phyloP scores from a whole-genome alignment of 2,329 filamentous ascomycete species.

The Microdochium trichocladiopsis region DNA sequence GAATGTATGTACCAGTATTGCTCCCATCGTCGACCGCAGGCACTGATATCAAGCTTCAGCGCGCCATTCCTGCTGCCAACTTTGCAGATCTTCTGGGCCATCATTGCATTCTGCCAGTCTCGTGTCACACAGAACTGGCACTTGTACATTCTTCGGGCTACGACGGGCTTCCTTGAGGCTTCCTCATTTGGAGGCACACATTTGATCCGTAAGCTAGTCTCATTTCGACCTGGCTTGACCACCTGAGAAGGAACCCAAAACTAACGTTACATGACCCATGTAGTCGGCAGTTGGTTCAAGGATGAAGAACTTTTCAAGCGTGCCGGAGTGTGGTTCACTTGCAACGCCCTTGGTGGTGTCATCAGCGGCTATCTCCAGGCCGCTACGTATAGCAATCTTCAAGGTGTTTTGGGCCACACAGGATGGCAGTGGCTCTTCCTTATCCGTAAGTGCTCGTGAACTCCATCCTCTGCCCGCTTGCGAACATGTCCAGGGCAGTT shows the following conservation, averaged over 20 bases:
- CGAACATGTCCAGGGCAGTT: too few relatives aligned
- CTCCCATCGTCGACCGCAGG: not conserved
- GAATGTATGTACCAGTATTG: slow-evolving; percentile 9
- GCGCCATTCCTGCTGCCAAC: slow-evolving; percentile 14
- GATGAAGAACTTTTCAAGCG: slow-evolving; percentile 20
- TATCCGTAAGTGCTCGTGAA: slow-evolving; percentile 1
- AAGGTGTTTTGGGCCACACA: slow-evolving; percentile 7
- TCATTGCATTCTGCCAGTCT: slow-evolving; percentile 18
- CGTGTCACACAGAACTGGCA: slow-evolving; percentile 6
- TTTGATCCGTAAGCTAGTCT: slow-evolving; percentile 19
- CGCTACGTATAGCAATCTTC: slow-evolving; percentile 12
- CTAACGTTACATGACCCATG: not conserved
- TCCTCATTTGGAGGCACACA: slow-evolving; percentile 19
- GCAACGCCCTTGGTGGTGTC: slow-evolving; percentile 19
- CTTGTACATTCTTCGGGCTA: not conserved
- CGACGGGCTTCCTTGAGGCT: slow-evolving; percentile 9
- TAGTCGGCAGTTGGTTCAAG: slow-evolving; percentile 6
- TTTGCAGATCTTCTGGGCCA: slow-evolving; percentile 14
- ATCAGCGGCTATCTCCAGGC: slow-evolving; percentile 22
- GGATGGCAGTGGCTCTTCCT: slow-evolving; percentile 2
- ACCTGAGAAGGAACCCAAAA: too few relatives aligned
- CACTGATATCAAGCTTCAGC: slow-evolving; percentile 2
- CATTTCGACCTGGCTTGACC: slow-evolving; percentile 11
- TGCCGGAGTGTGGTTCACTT: slow-evolving; percentile 19
- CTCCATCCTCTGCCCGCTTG: too few relatives aligned